Percentiles rank a stretch among this genome's conserved stretches.
Conservation (phyloP, 441 rosid species). For the Biscutella laevigata region DNA sequence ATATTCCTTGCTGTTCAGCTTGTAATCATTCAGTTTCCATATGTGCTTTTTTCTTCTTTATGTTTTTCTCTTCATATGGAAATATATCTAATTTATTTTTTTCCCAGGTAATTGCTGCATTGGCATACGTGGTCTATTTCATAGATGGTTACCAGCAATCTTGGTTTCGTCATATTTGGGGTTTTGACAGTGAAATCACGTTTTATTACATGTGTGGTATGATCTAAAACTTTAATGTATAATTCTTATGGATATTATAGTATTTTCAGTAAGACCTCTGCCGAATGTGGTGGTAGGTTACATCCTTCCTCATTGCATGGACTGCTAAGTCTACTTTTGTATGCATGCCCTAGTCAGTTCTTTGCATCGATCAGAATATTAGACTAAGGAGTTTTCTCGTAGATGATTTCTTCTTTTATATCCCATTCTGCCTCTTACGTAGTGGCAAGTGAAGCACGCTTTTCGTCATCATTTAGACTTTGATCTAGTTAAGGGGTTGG, state of each 20-base stretch:
- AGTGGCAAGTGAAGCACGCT: background rate
- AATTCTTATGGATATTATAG: background rate
- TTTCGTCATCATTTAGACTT: background rate
- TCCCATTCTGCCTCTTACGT: background rate
- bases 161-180: constrained; percentile 91
- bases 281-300: background rate
- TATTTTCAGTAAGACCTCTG: background rate
- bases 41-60: background rate
- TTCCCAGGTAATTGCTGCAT: constrained; percentile 74
- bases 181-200: constrained; percentile 74
- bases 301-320: background rate
- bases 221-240: constrained; percentile 20
- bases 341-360: background rate
- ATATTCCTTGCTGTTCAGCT: constrained; percentile 90
- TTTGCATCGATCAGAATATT: background rate
- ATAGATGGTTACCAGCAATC: constrained; percentile 67
- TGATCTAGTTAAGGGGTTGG: background rate
- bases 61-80: background rate
- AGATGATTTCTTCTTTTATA: background rate
- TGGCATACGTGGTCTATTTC: constrained; percentile 81
- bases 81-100: background rate
- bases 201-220: constrained; percentile 98
- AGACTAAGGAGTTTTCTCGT: background rate
- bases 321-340: background rate
- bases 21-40: constrained; percentile 35